Evolutionary conservation across 2,329 filamentous ascomycete genomes (phyloP).

Genomic region (Trichoderma endophyticum): DNA sequence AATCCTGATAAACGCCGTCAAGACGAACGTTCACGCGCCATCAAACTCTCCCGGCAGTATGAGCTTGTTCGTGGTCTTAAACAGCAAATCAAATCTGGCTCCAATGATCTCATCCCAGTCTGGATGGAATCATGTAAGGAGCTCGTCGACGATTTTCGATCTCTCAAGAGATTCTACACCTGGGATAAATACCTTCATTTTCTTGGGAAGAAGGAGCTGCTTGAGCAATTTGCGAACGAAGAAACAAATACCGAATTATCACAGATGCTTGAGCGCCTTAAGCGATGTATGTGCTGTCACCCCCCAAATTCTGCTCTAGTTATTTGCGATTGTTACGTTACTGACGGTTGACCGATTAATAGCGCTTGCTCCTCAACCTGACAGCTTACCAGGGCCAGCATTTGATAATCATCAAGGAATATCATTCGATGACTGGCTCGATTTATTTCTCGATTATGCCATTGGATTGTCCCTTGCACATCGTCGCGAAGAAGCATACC

Average conservation of each 20-base stretch:
- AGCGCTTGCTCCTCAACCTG: slow-evolving; percentile 35
- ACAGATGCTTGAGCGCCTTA: slow-evolving; percentile 54
- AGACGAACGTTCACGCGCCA: slow-evolving; percentile 42
- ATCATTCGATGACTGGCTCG: slow-evolving; percentile 79
- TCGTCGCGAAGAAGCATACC: slow-evolving; percentile 70
- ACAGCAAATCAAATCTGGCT: slow-evolving; percentile 40
- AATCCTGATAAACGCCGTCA: slow-evolving; percentile 43
- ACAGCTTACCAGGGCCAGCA: slow-evolving; percentile 22
- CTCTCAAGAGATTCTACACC: slow-evolving; percentile 61
- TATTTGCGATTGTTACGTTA: background rate
- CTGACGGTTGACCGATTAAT: background rate
- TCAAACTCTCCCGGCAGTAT: slow-evolving; percentile 42
- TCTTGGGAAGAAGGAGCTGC: slow-evolving; percentile 39
- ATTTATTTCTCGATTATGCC: slow-evolving; percentile 85
- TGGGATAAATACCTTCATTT: slow-evolving; percentile 65
- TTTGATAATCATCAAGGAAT: slow-evolving; percentile 67
- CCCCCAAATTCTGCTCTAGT: background rate
- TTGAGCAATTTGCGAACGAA: slow-evolving; percentile 23
- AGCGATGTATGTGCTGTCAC: slow-evolving; percentile 44
- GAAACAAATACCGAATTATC: slow-evolving; percentile 45
- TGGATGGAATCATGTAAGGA: slow-evolving; percentile 61
- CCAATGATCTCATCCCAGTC: slow-evolving; percentile 41
- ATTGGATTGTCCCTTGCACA: slow-evolving; percentile 68
- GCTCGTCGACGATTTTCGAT: slow-evolving; percentile 61
- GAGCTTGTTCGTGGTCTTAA: slow-evolving; percentile 43